phyloP scores from a whole-genome alignment of 169 alveolate genomes.

The Sarcocystis neurona region DNA sequence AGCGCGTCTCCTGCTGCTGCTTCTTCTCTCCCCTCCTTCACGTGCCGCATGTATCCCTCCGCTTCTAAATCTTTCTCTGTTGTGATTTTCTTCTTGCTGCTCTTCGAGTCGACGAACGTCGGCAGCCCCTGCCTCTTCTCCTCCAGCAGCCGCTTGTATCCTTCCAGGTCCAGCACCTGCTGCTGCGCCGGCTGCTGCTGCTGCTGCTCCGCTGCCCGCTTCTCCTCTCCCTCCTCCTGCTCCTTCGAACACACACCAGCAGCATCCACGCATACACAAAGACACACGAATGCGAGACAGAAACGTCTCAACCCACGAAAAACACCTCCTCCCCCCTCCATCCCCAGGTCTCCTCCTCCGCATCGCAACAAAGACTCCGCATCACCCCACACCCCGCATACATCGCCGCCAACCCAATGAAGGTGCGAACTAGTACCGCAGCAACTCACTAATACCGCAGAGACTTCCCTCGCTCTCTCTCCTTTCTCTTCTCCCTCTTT shows the following conservation, averaged over 20 bases:
- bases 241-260: neutral
- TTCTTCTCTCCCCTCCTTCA: conserved; percentile 19
- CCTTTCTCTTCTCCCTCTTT: neutral
- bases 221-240: neutral
- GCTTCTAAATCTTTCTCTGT: neutral
- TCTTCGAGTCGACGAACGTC: conserved; percentile 1
- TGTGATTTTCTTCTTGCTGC: neutral
- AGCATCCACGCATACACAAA: neutral
- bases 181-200: no score
- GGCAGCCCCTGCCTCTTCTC: conserved; percentile 8
- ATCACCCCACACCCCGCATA: neutral
- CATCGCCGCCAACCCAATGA: neutral
- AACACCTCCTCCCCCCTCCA: neutral
- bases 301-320: neutral
- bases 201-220: neutral
- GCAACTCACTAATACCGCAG: neutral
- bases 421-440: neutral
- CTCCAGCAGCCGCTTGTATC: conserved; percentile 11
- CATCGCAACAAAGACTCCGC: neutral
- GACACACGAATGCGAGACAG: neutral
- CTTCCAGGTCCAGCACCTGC: conserved; percentile 6
- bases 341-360: neutral
- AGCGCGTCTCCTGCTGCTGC: conserved; percentile 2
- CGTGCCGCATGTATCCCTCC: conserved; percentile 1
- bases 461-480: conserved; percentile 29